A percentile compares a stretch with the other conserved stretches of the same genome.
Conservation (phyloP, 257 asterid genomes). For the Fraxinus americana region DNA sequence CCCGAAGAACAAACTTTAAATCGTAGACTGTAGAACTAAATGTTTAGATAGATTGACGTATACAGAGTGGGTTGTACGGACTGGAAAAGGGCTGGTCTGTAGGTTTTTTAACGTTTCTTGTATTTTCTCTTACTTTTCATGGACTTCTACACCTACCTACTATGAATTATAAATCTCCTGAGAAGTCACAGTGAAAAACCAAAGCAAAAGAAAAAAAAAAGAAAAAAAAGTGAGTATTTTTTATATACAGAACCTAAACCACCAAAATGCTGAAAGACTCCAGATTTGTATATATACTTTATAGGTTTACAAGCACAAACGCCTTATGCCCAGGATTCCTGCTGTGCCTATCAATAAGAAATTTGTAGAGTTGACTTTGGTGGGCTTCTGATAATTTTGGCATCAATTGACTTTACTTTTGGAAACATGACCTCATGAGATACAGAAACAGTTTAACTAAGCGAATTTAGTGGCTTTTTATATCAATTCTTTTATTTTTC, state of each 20-base stretch:
- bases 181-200: neutral
- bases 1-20: neutral
- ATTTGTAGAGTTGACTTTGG: neutral
- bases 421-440: neutral
- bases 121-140: neutral
- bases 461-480: neutral
- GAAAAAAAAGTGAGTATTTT: neutral
- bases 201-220: neutral
- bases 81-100: neutral
- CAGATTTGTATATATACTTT: neutral
- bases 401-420: neutral
- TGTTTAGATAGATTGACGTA: neutral
- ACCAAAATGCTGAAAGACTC: neutral
- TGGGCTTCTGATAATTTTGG: constrained; percentile 4
- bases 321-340: neutral
- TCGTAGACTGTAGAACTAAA: neutral
- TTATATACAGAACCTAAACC: neutral
- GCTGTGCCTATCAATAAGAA: neutral
- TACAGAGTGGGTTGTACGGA: neutral
- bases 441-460: neutral
- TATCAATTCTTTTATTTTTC: constrained; percentile 4
- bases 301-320: neutral
- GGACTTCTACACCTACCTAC: neutral
- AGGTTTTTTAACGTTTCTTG: neutral
- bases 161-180: neutral